Evolutionary conservation across 208 protist species (phyloP).

Genomic region (Porcisia deanei): DNA sequence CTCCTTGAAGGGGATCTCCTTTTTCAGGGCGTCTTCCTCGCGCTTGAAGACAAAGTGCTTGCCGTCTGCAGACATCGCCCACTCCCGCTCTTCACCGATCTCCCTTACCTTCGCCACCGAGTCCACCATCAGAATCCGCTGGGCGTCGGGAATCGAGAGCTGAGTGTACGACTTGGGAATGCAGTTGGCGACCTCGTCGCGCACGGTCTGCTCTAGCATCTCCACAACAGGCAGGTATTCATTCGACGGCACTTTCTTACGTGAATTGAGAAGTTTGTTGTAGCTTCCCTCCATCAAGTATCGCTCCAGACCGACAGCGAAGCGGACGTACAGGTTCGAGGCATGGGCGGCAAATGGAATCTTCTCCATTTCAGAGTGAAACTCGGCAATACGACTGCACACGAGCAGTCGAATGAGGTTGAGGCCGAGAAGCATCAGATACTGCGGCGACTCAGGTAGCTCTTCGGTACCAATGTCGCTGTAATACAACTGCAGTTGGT

Average conservation of each 20-base stretch:
- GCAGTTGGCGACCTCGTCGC: slow-evolving; percentile 90
- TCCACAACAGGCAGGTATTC: slow-evolving; percentile 92
- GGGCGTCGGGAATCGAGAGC: slow-evolving; percentile 73
- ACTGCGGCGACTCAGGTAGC: slow-evolving; percentile 72
- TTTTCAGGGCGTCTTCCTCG: slow-evolving; percentile 72
- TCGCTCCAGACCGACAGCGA: slow-evolving; percentile 87
- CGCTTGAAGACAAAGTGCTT: slow-evolving; percentile 73
- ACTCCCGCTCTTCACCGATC: slow-evolving; percentile 63
- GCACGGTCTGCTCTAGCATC: slow-evolving; percentile 89
- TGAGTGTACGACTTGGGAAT: slow-evolving; percentile 83
- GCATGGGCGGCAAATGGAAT: slow-evolving; percentile 79
- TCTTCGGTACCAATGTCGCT: slow-evolving; percentile 65
- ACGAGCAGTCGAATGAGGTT: slow-evolving; percentile 91
- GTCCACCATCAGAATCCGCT: slow-evolving; percentile 89
- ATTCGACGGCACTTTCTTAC: slow-evolving; percentile 85
- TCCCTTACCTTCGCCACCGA: slow-evolving; percentile 64
- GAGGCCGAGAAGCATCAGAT: slow-evolving; percentile 85
- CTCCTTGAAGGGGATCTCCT: slow-evolving; percentile 80
- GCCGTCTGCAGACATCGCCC: slow-evolving; percentile 55
- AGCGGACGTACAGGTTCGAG: slow-evolving; percentile 80
- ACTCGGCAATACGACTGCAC: slow-evolving; percentile 86
- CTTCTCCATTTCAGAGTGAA: slow-evolving; percentile 93
- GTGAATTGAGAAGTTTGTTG: slow-evolving; percentile 89
- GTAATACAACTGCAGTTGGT: slow-evolving; percentile 91
- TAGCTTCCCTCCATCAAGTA: slow-evolving; percentile 95